phyloP scores from a whole-genome alignment of 2,329 filamentous ascomycete genomes.

The Clonostachys sp. region DNA sequence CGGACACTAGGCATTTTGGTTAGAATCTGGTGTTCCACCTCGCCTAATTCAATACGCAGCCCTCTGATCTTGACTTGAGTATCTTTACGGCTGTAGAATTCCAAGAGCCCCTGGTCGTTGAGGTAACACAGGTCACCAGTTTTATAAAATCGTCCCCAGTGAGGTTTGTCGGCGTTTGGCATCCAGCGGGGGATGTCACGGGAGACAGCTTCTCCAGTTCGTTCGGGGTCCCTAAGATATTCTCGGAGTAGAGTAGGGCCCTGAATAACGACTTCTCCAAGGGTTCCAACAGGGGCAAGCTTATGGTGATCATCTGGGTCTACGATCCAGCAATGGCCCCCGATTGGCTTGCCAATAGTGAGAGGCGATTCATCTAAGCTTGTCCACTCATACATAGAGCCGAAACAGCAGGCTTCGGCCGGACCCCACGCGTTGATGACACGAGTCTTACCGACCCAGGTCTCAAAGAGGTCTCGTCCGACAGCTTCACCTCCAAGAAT shows the following conservation, averaged over 20 bases:
- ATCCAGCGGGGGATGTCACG: neutral
- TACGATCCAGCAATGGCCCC: conserved; percentile 5
- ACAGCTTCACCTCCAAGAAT: conserved; percentile 4
- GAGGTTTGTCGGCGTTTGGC: neutral
- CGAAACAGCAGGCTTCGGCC: conserved; percentile 4
- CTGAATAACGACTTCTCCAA: conserved; percentile 8
- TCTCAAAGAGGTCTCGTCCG: conserved; percentile 3
- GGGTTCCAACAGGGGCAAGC: conserved; percentile 4
- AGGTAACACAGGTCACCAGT: conserved; percentile 4
- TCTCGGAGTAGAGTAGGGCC: conserved; percentile 35
- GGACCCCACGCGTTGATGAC: conserved; percentile 5
- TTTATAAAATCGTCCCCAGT: conserved; percentile 5
- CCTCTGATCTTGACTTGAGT: conserved; percentile 43
- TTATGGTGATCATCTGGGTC: conserved; percentile 2
- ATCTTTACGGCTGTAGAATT: conserved; percentile 13
- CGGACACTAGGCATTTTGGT: neutral
- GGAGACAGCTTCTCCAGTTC: conserved; percentile 14
- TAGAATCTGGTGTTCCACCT: conserved; percentile 3
- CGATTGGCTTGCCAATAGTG: conserved; percentile 4
- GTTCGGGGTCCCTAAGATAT: conserved; percentile 32
- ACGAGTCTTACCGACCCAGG: conserved; percentile 2
- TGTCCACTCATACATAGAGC: conserved; percentile 2
- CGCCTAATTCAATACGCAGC: conserved; percentile 38
- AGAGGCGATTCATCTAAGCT: neutral
- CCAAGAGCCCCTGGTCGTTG: conserved; percentile 1